These are phyloP conservation scores for Onygena corvina DNA, from an alignment of 2,329 filamentous ascomycete genomes.

Conservation along the genomic window DNA sequence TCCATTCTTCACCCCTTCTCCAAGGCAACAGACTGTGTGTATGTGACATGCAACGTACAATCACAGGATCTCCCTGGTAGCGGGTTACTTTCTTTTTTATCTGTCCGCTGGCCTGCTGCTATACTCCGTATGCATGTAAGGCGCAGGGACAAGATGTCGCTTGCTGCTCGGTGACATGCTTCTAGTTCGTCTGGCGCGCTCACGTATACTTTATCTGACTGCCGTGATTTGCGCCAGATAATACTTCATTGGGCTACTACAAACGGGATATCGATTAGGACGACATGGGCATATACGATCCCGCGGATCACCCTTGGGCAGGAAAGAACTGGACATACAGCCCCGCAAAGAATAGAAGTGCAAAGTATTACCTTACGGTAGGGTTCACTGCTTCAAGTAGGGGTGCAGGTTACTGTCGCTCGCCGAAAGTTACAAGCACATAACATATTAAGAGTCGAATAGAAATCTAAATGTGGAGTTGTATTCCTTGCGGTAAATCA, in stretches of 20 bases:
- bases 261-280: constrained; percentile 2
- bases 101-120: too few species aligned
- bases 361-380: background rate
- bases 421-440: background rate
- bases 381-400: background rate
- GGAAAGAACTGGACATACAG: background rate
- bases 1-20: background rate
- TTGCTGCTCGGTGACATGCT: too few species aligned
- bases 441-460: too few species aligned
- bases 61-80: background rate
- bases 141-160: too few species aligned
- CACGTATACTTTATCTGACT: background rate
- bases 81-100: background rate
- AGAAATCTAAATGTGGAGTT: too few species aligned
- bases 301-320: background rate
- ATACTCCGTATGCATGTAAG: too few species aligned
- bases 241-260: background rate
- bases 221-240: background rate
- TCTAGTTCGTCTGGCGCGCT: background rate
- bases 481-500: too few species aligned
- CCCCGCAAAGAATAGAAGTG: background rate
- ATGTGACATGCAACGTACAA: constrained; percentile 6
- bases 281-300: background rate
- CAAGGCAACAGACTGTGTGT: background rate
- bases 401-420: background rate